Base-by-base conservation (phyloP, 208 protist species). In the Kentomonas sorsogonicus region DNA sequence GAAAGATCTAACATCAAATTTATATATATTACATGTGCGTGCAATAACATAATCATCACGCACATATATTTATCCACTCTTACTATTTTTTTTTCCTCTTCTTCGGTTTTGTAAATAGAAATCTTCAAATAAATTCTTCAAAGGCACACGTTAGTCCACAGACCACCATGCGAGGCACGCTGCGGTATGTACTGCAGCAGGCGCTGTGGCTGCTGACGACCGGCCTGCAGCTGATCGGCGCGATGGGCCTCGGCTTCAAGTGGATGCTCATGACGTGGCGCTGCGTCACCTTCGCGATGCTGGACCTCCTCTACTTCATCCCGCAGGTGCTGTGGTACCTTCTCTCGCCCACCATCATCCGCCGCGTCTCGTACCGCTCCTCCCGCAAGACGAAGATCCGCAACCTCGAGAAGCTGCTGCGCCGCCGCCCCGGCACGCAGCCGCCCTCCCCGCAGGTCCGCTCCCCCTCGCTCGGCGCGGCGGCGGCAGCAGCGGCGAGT, bases 231-330 rank as follows among this genome's bases (percentile, higher is more conserved):
- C 86, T 93, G 20, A 63, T 90, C 25, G 68, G 69, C 1, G 63
- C 77, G n/a, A 90, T 93, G 82, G 86, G 86, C 18, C 36, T 86
- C n/a, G 86, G 86, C 16, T 18, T 86, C 2, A 81, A 80, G 53
- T 93, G 86, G 86, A 54, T 93, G 20, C 52, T 74, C 54, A 90
- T 90, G 82, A 76, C 77, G 0, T 30, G 72, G 26, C 82, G 86
- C 44, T 77, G 77, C 34, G 38, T 90, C 20, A 50, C 62, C 26
- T 93, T 86, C 55, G 72, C 73, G 30, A 33, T 78, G 43, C 47
- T 90, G n/a, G 68, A 80, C 36, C 18, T 79, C 11, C 26, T 62
- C 0, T 88, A 79, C 63, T 89, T 93, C 50, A 46, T 90, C n/a
- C 79, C 82, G 16, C 31, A 82, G 43, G 43, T 86, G 18, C 45